Base-by-base conservation (phyloP, 257 asterid species). In the Striga asiatica region DNA sequence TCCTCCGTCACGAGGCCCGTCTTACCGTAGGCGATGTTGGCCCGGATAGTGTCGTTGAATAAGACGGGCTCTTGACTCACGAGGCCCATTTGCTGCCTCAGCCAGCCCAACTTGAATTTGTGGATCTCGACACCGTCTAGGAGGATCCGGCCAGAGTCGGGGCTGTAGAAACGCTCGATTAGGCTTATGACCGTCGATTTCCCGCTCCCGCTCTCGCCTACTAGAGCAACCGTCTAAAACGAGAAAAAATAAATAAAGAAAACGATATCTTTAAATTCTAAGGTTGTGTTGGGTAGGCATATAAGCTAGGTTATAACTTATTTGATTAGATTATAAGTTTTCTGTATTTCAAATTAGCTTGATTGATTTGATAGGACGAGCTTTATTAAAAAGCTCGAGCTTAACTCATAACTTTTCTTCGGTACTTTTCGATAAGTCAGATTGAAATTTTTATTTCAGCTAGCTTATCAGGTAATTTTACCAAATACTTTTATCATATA, bases 41-140 rank as follows among this genome's bases (percentile, higher is more conserved):
- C 71, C 0, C 87, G 80, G 8, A 87, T 87, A 0, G 96, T 79
- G 31, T 83, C 94, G 29, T 87, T 83, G 74, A 87, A 83, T 43
- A 87, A 80, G n/a, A 77, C 46, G 3, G 96, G 96, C 48, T 86
- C 96, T 63, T 86, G 96, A 65, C 96, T 82, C 17, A 87, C 96
- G 37, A 83, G 21, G 9, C 94, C 94, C 79, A 87, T 83, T 23
- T 83, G 94, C 25, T 83, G 83, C 66, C 96, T 76, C 6, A 87
- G 77, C 94, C 94, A 87, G 31, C 76, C 60, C 38, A 87, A 37
- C 64, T 76, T 87, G 39, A 81, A 62, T 11, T 60, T 73, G 62
- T 28, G 23, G 5, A 83, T 50, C 5, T 79, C 82, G 3, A 75
- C 74, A 0, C 75, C 78, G 19, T 83, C 96, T 49, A 83, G 45